A percentile compares a stretch with the other conserved stretches of the same genome.
These are phyloP conservation scores for Pseudozyma pruni DNA, from an alignment of 1,284 basidiomycete genomes.

Conservation along the genomic window DNA sequence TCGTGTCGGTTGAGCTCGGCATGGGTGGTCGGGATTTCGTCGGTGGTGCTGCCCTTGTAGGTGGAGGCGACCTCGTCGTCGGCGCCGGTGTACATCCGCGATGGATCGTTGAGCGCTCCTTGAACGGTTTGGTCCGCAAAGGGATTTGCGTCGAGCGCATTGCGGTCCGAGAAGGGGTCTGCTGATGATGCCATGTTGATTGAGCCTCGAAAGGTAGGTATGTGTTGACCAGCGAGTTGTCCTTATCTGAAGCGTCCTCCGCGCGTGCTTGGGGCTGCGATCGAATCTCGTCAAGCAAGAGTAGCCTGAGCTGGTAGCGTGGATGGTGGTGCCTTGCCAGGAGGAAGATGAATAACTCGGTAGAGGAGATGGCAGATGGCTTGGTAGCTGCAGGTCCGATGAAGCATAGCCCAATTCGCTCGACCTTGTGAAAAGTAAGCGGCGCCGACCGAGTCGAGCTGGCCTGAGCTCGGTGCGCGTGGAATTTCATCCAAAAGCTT, in stretches of 20 bases:
- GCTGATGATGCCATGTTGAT: slow-evolving; percentile 24
- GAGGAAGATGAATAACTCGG: too few relatives aligned
- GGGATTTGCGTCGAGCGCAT: slow-evolving; percentile 66
- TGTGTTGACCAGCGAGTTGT: neutral
- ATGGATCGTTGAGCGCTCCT: slow-evolving; percentile 54
- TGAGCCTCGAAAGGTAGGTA: neutral
- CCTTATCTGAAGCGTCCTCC: too few relatives aligned
- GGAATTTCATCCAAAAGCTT: slow-evolving; percentile 6
- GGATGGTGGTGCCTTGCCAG: neutral
- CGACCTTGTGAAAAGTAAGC: neutral
- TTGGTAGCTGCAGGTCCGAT: too few relatives aligned
- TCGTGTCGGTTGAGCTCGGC: slow-evolving; percentile 71
- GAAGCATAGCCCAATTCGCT: too few relatives aligned
- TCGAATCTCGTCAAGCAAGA: too few relatives aligned
- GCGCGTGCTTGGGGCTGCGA: too few relatives aligned
- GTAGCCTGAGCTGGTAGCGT: neutral
- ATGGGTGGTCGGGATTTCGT: slow-evolving; percentile 39
- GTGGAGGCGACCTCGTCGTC: slow-evolving; percentile 45
- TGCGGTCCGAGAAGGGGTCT: slow-evolving; percentile 61
- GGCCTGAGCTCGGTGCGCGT: slow-evolving; percentile 13
- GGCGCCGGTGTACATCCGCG: slow-evolving; percentile 48
- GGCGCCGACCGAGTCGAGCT: neutral
- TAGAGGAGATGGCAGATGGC: too few relatives aligned
- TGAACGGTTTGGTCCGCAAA: slow-evolving; percentile 68
- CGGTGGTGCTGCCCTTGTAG: slow-evolving; percentile 35